These are phyloP conservation scores for Coelastrella sp. DNA, from an alignment of 139 green algal species.

Conservation along the genomic window DNA sequence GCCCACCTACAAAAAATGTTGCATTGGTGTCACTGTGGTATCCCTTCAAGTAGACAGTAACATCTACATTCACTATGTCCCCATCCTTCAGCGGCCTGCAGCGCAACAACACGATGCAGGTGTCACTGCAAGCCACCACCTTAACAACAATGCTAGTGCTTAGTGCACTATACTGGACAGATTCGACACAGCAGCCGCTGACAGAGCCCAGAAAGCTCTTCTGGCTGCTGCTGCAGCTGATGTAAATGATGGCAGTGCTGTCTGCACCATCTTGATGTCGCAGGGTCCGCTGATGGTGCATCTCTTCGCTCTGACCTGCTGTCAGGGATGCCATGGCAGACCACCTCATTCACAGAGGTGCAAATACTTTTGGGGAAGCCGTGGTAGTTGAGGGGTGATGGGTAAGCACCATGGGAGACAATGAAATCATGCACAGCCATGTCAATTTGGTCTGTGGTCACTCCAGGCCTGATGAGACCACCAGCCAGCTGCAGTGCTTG, in stretches of 20 bases:
- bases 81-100: constrained; percentile 70
- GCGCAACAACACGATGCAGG: not conserved
- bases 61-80: constrained; percentile 93
- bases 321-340: constrained; percentile 94
- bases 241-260: not conserved
- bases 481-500: constrained; percentile 83
- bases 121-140: too few species aligned
- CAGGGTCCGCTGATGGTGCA: not conserved
- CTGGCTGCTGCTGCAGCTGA: not conserved
- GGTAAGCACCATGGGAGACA: constrained; percentile 88
- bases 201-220: not conserved
- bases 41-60: constrained; percentile 88
- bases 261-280: not conserved
- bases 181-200: not conserved
- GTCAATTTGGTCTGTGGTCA: constrained; percentile 97
- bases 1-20: constrained; percentile 64
- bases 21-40: constrained; percentile 95
- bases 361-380: constrained; percentile 97
- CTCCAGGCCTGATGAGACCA: constrained; percentile 78
- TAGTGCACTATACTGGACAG: not conserved
- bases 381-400: constrained; percentile 91
- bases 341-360: constrained; percentile 97
- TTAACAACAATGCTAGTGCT: too few species aligned
- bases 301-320: constrained; percentile 24
- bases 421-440: constrained; percentile 87